Percentiles rank a stretch among this genome's conserved stretches.
Conservation (phyloP, 2,329 filamentous ascomycete species). For the Colletotrichum filicis region DNA sequence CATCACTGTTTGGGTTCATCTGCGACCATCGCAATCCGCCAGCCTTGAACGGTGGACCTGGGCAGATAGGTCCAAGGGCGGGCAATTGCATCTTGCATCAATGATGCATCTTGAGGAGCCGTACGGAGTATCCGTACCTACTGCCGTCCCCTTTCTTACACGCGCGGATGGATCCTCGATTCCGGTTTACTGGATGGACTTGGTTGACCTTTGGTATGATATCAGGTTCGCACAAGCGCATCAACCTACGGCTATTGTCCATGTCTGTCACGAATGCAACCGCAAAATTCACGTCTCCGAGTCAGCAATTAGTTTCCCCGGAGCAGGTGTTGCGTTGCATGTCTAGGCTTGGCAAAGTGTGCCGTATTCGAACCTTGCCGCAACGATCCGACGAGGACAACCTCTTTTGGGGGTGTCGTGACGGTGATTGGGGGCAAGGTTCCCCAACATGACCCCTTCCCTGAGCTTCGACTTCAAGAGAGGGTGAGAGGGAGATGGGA, state of each 20-base stretch:
- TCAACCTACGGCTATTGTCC: background rate
- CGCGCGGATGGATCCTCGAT: background rate
- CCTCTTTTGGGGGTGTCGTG: background rate
- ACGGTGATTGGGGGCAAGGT: conserved; percentile 10
- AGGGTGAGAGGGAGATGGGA: background rate
- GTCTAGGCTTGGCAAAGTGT: conserved; percentile 12
- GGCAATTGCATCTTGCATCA: conserved; percentile 11
- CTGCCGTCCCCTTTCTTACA: background rate
- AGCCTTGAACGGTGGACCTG: background rate
- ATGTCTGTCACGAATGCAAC: background rate
- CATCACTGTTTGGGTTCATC: conserved; percentile 19
- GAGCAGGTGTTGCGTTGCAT: background rate
- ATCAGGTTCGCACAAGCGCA: background rate
- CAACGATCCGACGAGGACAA: conserved; percentile 7
- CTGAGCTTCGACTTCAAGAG: conserved; percentile 1
- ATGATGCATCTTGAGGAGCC: conserved; percentile 6
- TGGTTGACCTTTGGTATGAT: background rate
- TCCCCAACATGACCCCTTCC: conserved; percentile 16
- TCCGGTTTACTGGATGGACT: background rate
- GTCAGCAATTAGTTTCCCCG: background rate
- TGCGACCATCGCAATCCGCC: background rate
- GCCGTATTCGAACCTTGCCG: conserved; percentile 12
- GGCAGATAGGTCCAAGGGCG: background rate
- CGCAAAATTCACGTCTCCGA: conserved; percentile 1
- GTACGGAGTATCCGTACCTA: background rate